Evolutionary conservation across 164 flowering plant genomes (phyloP), one percentile per base, ranked within the genome.

Genomic region (Hamamelis virginiana): DNA sequence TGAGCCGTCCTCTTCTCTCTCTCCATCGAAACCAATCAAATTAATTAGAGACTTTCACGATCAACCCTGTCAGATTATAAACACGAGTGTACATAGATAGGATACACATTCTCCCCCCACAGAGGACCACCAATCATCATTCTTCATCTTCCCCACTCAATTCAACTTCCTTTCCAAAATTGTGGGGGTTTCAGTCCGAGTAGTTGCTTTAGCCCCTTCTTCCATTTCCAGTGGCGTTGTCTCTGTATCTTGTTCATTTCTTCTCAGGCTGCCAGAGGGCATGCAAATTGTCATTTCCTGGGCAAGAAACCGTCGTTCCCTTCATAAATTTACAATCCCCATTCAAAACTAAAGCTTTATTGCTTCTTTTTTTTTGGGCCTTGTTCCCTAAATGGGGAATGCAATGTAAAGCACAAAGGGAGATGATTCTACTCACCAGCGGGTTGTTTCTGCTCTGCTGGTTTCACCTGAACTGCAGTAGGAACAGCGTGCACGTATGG

Each of bases 381-480:
- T 38, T 27, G n/a, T 26, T 48, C 47, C 41, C 33, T 43, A 66
- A 27, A 45, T 33, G 55, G 61, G 59, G 69, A 56, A 46, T 55
- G 64, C 60, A 43, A 56, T 25, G 3, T 5, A 56, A 57, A 46
- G 53, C 70, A 56, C 55, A n/a, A 51, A 23, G 15, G 61, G 41
- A 19, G 12, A 45, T 3, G 16, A 15, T 44, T 73, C 70, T 79
- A 88, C 85, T 91, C 83, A 83, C 91, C 94, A 16, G 94, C 89
- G 13, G 91, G 88, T 68, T 91, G 91, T 60, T 90, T 92, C 76
- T 92, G 92, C 55, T 92, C 97, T 1, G 86, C 77, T 2, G 93
- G 81, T 66, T 92, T 91, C 74, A 83, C 86, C 65, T 83, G 96
- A 56, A 82, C 87, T 1, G 80, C 89, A 5, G 88, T 64, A 0